Base-by-base conservation (phyloP, 495 filamentous ascomycete species). In the Hypoxylon rickii region DNA sequence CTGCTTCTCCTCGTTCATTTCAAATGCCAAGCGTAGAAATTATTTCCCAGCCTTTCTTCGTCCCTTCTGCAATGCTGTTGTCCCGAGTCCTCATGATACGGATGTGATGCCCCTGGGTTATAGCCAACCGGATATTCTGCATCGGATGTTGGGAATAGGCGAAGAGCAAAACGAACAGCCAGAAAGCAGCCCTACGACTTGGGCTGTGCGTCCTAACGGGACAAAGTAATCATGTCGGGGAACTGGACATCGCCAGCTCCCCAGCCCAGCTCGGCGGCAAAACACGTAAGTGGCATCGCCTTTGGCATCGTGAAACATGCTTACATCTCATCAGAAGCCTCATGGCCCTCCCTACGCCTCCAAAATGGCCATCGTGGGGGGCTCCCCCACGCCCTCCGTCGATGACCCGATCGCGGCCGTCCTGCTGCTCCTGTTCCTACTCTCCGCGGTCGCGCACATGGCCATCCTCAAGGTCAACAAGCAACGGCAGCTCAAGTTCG, bases 331-430 rank as follows among this genome's bases (percentile, higher is more conserved):
- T n/a, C n/a, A n/a, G 22, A 53, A 56, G 45, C 42, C 51, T 4
- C 32, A 61, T 10, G 66, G 70, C 2, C 68, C 70, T 1, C 73
- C 73, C 7, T 74, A 73, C 41, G 57, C 58, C 6, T 51, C 63
- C 0, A 52, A 64, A 4, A 51, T 43, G 18, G 86, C 88, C 33
- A 52, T 65, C 29, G 70, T 88, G 3, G 89, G 88, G 49, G 83
- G 83, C 11, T 29, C 69, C 1, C 88, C 89, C 3, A 79, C 78
- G 2, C 52, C 70, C 1, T 16, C 19, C 4, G 48, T 85, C 64
- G 89, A 93, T 68, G 75, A 87, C 29, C 85, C 89, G 20, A 74
- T 90, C 57, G 79, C 76, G 53, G 71, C 78, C 11, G 75, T 89
- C 38, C 85, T 94, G 43, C 70, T 92, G 7, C 63, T 70, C 15